Evolutionary conservation across 305 asterid genomes (phyloP), one percentile per base, ranked within the genome.

Genomic region (Fraxinus xanthoxyloides): DNA sequence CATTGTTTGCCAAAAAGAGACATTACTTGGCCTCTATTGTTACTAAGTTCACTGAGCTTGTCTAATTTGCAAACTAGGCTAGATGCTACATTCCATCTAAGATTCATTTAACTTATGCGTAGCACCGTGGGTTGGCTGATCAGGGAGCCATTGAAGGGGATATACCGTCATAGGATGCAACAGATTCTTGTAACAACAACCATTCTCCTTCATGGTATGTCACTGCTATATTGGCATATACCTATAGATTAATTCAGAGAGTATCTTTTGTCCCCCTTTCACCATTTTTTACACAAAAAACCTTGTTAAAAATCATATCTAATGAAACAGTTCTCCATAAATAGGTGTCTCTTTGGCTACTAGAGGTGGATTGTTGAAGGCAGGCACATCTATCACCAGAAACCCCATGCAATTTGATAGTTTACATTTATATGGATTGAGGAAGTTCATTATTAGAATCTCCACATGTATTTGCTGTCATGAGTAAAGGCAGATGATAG

Each of bases 61-160:
- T 79, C 79, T 74, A 74, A 72, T 43, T 82, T 81, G 77, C 76
- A 72, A 80, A 83, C 79, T 75, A 85, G 83, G 46, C 79, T 19
- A 56, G 78, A 82, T 40, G 51, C 72, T 82, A 77, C 80, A 82
- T 54, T 77, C 72, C 73, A 59, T 80, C 67, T 82, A 80, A 80
- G 85, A 87, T 86, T 85, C 86, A 78, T 86, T 61, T 82, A 86
- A 89, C 93, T 90, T 80, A 87, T 85, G 75, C 82, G 76, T 85
- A 85, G 84, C 89, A 35, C 89, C 89, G 89, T 90, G 93, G 94
- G 89, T 88, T 93, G 95, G 86, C 98, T 90, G 97, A 93, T 88
- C 87, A 92, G 94, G 95, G 85, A 90, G 97, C 94, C 80, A 85
- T 77, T 83, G 95, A 89, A 87, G 95, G 90, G 87, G 97, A 87